These are phyloP conservation scores for Blakeslea trispora DNA, from an alignment of 371 early-diverging fungal species.

Conservation along the genomic window DNA sequence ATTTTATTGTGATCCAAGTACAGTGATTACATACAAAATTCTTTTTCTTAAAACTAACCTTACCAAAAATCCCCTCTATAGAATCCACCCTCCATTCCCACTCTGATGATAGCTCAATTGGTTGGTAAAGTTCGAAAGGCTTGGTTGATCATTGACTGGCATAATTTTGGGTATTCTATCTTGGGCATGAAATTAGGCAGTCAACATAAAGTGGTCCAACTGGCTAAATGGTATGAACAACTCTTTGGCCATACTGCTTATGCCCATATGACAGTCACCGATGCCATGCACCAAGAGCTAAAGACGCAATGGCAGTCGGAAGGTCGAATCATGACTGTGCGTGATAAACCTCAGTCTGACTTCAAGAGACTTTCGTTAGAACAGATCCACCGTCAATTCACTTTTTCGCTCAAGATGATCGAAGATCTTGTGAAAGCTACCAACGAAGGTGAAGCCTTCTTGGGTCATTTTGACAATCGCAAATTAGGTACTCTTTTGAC, in stretches of 20 bases:
- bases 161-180: conserved; percentile 93
- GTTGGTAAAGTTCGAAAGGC: conserved; percentile 63
- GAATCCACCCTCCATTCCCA: conserved; percentile 97
- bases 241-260: conserved; percentile 71
- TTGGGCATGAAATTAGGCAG: conserved; percentile 74
- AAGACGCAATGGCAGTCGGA: conserved; percentile 59
- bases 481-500: conserved; percentile 48
- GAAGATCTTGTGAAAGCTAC: conserved; percentile 40
- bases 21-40: conserved; percentile 4
- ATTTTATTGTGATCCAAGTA: conserved; percentile 87
- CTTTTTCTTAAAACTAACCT: background rate
- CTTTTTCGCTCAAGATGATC: conserved; percentile 12
- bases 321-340: conserved; percentile 67
- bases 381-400: conserved; percentile 53
- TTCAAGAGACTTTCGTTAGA: conserved; percentile 60
- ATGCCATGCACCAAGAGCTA: conserved; percentile 80
- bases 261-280: conserved; percentile 87
- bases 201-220: conserved; percentile 55
- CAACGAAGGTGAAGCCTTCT: conserved; percentile 12
- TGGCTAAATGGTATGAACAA: conserved; percentile 76
- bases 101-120: conserved; percentile 74
- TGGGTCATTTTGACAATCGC: conserved; percentile 14
- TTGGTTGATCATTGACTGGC: conserved; percentile 93
- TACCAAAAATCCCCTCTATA: conserved; percentile 32
- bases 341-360: conserved; percentile 73